phyloP scores from a whole-genome alignment of 495 filamentous ascomycete species.

The Lasiosphaeria miniovina region DNA sequence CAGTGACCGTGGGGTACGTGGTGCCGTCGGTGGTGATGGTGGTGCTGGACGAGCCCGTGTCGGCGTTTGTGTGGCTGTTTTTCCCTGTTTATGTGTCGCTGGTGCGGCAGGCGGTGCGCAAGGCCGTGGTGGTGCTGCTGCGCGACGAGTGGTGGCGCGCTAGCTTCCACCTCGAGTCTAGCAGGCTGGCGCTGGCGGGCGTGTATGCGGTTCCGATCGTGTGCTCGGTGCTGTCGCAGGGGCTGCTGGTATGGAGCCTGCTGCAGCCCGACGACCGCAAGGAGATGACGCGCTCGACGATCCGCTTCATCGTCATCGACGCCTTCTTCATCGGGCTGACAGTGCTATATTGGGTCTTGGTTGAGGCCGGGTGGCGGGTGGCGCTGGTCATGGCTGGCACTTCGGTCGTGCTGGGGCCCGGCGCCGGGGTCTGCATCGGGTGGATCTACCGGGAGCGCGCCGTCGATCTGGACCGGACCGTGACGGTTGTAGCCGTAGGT shows the following conservation, averaged over 20 bases:
- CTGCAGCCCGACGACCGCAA: conserved; percentile 33
- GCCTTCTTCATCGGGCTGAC: conserved; percentile 33
- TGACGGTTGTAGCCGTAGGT: conserved; percentile 32
- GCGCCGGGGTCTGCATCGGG: conserved; percentile 36
- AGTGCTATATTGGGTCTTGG: conserved; percentile 41
- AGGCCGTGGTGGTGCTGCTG: conserved; percentile 11
- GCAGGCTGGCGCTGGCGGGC: conserved; percentile 17
- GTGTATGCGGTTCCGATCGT: conserved; percentile 37
- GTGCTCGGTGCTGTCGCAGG: conserved; percentile 33
- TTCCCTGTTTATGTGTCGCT: conserved; percentile 40
- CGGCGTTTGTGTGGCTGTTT: conserved; percentile 56
- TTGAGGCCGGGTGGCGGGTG: conserved; percentile 35
- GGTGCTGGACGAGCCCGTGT: conserved; percentile 65
- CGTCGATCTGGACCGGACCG: conserved; percentile 28
- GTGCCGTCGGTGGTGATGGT: conserved; percentile 61
- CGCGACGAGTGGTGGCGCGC: conserved; percentile 14
- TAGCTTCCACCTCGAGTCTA: conserved; percentile 35
- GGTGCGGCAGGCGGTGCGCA: conserved; percentile 28
- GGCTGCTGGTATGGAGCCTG: conserved; percentile 29
- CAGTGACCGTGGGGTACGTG: conserved; percentile 36
- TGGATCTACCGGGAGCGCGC: conserved; percentile 37
- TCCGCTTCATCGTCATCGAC: conserved; percentile 37
- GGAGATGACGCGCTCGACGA: conserved; percentile 38
- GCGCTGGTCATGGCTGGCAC: conserved; percentile 26
- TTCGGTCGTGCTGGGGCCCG: conserved; percentile 34